Base-by-base conservation (phyloP, 1,139 yeast genomes). In the Arxiozyma slooffiae region DNA sequence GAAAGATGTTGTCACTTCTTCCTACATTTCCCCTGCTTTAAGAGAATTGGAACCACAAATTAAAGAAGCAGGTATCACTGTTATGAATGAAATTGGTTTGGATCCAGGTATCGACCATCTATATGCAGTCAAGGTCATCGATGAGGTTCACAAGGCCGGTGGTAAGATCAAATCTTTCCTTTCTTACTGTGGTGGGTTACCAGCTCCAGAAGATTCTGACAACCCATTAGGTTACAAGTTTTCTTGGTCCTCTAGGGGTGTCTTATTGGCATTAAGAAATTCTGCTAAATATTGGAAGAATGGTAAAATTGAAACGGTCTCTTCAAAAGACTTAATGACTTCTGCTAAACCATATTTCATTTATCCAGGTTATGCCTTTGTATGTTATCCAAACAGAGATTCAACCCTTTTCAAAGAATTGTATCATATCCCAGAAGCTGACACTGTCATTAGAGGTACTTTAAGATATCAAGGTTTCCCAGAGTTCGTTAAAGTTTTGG, bases 241-340 rank as follows among this genome's bases (percentile, higher is more conserved):
- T 74, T 90, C 97, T 45, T 92, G 98, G 98, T 88, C 97, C 44
- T 89, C 97, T 46, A 83, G 98, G 72, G 98, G 98, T 72, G 97
- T 92, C 45, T 76, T 92, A 66, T 79, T 92, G 64, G 98, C 98
- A 24, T 79, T 92, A 68, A 84, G 96, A 78, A 92, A 92, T 77
- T 76, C 85, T 55, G 98, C 98, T 58, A 82, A 80, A 65, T 90
- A 81, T 76, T 90, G 84, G 81, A 75, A 83, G 72, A 82, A 88
- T 65, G 97, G 97, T 63, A 70, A 87, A 67, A 71, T 88, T 61
- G 95, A 78, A 55, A 79, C 82, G 48, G 83, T 92, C 63, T 76
- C 79, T 54, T 88, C 96, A 50, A 95, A 87, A 69, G 96, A 88
- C 62, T 80, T 92, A 71, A 92, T 92, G 98, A 85, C 87, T 59